Evolutionary conservation across 208 protist species (phyloP).

Genomic region (Leishmania tropica): DNA sequence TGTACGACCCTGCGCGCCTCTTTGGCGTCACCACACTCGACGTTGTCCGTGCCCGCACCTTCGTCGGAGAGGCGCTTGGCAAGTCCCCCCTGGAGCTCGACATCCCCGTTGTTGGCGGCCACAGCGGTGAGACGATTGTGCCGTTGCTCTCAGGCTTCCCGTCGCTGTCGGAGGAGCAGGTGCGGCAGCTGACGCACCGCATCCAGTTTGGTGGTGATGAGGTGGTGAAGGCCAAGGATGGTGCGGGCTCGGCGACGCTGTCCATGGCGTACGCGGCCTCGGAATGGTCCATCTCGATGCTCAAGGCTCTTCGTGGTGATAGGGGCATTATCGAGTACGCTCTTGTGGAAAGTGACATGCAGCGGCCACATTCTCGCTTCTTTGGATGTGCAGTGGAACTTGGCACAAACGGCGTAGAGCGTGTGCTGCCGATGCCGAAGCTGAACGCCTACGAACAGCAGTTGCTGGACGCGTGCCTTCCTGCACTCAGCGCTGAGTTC

Average conservation of each 20-base stretch:
- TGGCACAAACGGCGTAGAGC: slow-evolving; percentile 74
- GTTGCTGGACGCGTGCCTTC: slow-evolving; percentile 74
- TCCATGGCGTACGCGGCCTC: slow-evolving; percentile 60
- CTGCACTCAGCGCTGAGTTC: slow-evolving; percentile 78
- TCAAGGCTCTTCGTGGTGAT: slow-evolving; percentile 78
- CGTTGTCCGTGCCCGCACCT: slow-evolving; percentile 76
- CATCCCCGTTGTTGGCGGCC: slow-evolving; percentile 92
- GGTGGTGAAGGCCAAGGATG: slow-evolving; percentile 90
- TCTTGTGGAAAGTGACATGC: slow-evolving; percentile 62
- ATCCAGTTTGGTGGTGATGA: slow-evolving; percentile 87
- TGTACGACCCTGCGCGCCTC: slow-evolving; percentile 82
- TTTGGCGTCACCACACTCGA: slow-evolving; percentile 95
- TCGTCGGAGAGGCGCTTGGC: slow-evolving; percentile 63
- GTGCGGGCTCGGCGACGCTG: slow-evolving; percentile 82
- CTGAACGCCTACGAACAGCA: slow-evolving; percentile 62
- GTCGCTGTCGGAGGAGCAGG: slow-evolving; percentile 57
- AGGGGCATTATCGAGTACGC: slow-evolving; percentile 74
- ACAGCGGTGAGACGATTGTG: slow-evolving; percentile 95
- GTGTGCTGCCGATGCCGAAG: slow-evolving; percentile 61
- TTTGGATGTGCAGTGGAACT: slow-evolving; percentile 87
- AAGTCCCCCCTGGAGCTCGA: too few species aligned
- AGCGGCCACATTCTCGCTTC: slow-evolving; percentile 53
- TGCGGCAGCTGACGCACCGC: slow-evolving; percentile 81
- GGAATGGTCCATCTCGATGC: slow-evolving; percentile 66
- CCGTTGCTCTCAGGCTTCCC: slow-evolving; percentile 86